These are phyloP conservation scores for Diaporthe longicolla DNA, from an alignment of 2,329 filamentous ascomycete species.

Conservation along the genomic window DNA sequence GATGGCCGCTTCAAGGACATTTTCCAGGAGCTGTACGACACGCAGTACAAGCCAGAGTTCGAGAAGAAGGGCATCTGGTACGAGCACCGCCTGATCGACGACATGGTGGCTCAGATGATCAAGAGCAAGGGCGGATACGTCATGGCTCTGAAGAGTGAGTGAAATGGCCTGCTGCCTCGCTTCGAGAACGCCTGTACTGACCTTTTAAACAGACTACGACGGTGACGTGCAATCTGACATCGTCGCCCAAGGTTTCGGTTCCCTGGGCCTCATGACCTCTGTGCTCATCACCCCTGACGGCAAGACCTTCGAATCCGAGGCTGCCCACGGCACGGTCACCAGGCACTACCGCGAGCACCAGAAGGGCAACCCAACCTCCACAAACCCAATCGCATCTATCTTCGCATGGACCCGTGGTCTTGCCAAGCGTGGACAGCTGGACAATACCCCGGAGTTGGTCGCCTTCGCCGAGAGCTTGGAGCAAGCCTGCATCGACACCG, in stretches of 20 bases:
- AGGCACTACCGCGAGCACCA: slow-evolving; percentile 99
- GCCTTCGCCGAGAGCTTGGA: slow-evolving; percentile 93
- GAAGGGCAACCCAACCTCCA: slow-evolving; percentile 96
- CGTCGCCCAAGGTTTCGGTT: slow-evolving; percentile 97
- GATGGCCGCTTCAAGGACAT: slow-evolving; percentile 99
- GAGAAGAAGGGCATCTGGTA: slow-evolving; percentile 97
- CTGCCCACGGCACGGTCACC: slow-evolving; percentile 97
- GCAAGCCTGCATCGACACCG: slow-evolving; percentile 93
- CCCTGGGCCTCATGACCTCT: slow-evolving; percentile 97
- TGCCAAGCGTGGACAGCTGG: slow-evolving; percentile 91
- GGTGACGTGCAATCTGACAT: slow-evolving; percentile 99
- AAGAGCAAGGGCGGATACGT: slow-evolving; percentile 97
- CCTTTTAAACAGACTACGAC: slow-evolving; percentile 83
- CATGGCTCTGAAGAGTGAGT: slow-evolving; percentile 97
- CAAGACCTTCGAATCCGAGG: slow-evolving; percentile 97
- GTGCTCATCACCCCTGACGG: slow-evolving; percentile 97
- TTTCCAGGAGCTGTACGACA: slow-evolving; percentile 97
- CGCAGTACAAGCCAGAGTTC: slow-evolving; percentile 87
- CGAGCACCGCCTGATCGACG: slow-evolving; percentile 98
- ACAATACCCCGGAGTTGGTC: slow-evolving; percentile 91
- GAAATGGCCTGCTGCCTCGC: slow-evolving; percentile 41
- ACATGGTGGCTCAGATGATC: slow-evolving; percentile 99
- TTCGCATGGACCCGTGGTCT: slow-evolving; percentile 99
- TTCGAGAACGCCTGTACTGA: neutral
- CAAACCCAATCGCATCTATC: slow-evolving; percentile 98